Conservation (phyloP, 257 asterid genomes). For the Fraxinus cuspidata region DNA sequence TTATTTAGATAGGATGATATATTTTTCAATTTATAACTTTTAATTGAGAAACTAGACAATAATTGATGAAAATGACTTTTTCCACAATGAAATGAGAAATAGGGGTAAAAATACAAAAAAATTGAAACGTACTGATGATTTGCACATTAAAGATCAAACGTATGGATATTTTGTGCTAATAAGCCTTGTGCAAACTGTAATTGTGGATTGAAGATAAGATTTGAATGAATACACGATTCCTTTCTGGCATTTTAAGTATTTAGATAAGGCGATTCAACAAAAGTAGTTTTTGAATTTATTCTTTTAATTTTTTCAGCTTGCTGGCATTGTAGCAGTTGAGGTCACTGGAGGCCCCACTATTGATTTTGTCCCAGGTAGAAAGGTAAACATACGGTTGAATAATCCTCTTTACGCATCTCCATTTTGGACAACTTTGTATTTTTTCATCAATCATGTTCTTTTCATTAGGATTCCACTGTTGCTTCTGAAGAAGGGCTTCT, state of each 20-base stretch:
- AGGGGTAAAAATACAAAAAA: too few relatives aligned
- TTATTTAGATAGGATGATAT: too few relatives aligned
- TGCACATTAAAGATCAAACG: too few relatives aligned
- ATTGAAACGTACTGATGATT: too few relatives aligned
- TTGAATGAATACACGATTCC: neutral
- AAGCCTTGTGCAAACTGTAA: too few relatives aligned
- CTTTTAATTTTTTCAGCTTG: slow-evolving; percentile 53
- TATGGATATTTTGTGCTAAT: too few relatives aligned
- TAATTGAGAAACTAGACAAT: too few relatives aligned
- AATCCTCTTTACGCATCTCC: neutral
- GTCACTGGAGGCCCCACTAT: slow-evolving; percentile 79
- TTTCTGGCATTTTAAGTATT: neutral
- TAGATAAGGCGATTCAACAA: neutral
- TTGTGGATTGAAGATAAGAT: neutral
- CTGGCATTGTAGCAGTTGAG: slow-evolving; percentile 90
- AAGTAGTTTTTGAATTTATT: neutral
- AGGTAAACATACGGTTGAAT: slow-evolving; percentile 41
- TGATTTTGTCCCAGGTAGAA: slow-evolving; percentile 75
- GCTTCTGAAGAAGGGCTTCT: slow-evolving; percentile 89
- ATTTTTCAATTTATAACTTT: too few relatives aligned
- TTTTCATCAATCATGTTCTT: neutral
- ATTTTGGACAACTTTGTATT: neutral
- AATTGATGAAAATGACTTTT: too few relatives aligned
- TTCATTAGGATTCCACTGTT: slow-evolving; percentile 54
- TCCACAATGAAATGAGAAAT: too few relatives aligned